Percentiles rank a stretch among this genome's conserved stretches.
These are phyloP conservation scores for Cryptococcus floricola DNA, from an alignment of 1,284 basidiomycete species.

Conservation along the genomic window DNA sequence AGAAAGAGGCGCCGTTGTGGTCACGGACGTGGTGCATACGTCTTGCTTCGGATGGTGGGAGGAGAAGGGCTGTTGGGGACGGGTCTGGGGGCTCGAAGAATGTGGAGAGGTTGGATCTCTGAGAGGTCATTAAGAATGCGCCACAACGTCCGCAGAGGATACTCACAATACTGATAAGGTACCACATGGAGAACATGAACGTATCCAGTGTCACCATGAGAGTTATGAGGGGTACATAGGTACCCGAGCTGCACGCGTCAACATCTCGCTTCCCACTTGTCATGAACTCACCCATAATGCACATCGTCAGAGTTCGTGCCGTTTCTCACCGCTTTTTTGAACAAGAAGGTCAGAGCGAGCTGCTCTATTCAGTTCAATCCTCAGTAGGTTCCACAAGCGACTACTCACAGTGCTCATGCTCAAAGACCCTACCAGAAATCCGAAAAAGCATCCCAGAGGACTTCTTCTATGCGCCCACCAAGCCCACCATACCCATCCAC, in stretches of 20 bases:
- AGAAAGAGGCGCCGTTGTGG: constrained; percentile 20
- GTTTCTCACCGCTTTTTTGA: constrained; percentile 14
- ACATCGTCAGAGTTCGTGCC: constrained; percentile 14
- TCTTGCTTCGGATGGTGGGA: constrained; percentile 15
- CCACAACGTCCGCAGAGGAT: background rate
- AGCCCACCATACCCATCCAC: constrained; percentile 39
- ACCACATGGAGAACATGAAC: constrained; percentile 14
- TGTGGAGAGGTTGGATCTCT: constrained; percentile 6
- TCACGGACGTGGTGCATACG: constrained; percentile 19
- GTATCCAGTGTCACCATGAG: constrained; percentile 16
- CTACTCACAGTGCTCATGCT: constrained; percentile 18
- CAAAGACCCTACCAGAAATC: constrained; percentile 8
- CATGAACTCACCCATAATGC: constrained; percentile 17
- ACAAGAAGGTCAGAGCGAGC: constrained; percentile 13
- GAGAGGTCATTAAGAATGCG: no score
- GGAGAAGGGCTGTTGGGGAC: constrained; percentile 23
- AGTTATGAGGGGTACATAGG: constrained; percentile 14
- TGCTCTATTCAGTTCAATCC: background rate
- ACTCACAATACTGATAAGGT: constrained; percentile 14
- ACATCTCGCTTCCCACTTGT: background rate
- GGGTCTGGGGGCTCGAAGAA: constrained; percentile 26
- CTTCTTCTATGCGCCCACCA: constrained; percentile 34
- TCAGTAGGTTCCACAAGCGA: no score
- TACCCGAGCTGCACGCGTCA: constrained; percentile 7
- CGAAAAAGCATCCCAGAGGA: constrained; percentile 22